Percentiles rank a stretch among this genome's conserved stretches.
Evolutionary conservation across 768 basidiomycete species (phyloP).

Genomic region (Boletus vermiculosoides): DNA sequence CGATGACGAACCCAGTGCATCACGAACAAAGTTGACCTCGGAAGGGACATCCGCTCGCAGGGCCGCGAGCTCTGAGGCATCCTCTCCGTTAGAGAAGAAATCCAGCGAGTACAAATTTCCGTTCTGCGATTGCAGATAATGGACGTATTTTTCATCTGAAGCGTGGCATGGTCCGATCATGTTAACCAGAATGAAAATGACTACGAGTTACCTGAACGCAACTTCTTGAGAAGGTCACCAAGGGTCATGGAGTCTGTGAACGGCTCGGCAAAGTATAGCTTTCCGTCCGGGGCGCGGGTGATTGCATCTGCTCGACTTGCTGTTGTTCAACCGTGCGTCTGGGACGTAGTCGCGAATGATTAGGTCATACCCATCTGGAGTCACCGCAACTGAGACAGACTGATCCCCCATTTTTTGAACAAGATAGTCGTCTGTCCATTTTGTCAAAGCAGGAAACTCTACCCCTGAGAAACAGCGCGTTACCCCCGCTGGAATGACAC

Average conservation of each 20-base stretch:
- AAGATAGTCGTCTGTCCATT: slow-evolving; percentile 72
- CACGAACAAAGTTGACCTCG: slow-evolving; percentile 71
- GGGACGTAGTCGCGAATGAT: not conserved
- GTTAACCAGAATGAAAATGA: not conserved
- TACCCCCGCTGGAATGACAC: not conserved
- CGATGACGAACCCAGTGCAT: slow-evolving; percentile 64
- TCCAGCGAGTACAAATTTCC: slow-evolving; percentile 71
- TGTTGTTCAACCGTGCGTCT: slow-evolving; percentile 14
- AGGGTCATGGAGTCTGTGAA: slow-evolving; percentile 67
- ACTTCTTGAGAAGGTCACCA: slow-evolving; percentile 44
- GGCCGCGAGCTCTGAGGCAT: slow-evolving; percentile 57
- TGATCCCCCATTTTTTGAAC: slow-evolving; percentile 49
- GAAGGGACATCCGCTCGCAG: slow-evolving; percentile 65
- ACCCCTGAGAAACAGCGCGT: slow-evolving; percentile 40
- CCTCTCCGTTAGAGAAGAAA: slow-evolving; percentile 38
- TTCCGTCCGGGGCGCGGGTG: slow-evolving; percentile 48
- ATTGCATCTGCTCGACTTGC: slow-evolving; percentile 77
- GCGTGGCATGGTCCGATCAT: not conserved
- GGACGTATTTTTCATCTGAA: slow-evolving; percentile 36
- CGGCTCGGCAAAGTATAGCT: slow-evolving; percentile 76
- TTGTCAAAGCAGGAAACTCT: slow-evolving; percentile 42
- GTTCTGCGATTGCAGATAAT: slow-evolving; percentile 89
- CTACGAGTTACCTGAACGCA: slow-evolving; percentile 35
- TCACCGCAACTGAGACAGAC: slow-evolving; percentile 70
- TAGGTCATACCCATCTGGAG: slow-evolving; percentile 71